These are phyloP conservation scores for Lentinula guzmanii DNA, from an alignment of 768 basidiomycete genomes.

Conservation along the genomic window DNA sequence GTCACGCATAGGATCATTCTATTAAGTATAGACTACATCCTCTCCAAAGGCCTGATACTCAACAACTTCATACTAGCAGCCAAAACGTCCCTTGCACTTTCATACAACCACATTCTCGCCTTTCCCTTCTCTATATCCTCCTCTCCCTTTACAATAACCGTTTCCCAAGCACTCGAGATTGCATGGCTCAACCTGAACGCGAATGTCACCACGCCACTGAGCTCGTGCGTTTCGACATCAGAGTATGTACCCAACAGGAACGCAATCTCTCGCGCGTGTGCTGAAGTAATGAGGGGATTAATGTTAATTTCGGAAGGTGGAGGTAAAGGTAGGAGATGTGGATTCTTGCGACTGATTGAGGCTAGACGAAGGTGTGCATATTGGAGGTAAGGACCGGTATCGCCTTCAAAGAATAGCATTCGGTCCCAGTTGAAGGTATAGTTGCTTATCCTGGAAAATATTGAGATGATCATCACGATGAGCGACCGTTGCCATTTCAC, in stretches of 20 bases:
- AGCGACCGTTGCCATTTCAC: background rate
- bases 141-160: slow-evolving; percentile 29
- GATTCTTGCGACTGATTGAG: slow-evolving; percentile 37
- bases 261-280: slow-evolving; percentile 37
- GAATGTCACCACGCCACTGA: slow-evolving; percentile 35
- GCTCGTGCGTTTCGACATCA: slow-evolving; percentile 32
- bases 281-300: slow-evolving; percentile 33
- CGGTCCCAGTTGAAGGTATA: slow-evolving; percentile 41
- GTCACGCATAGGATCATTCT: too few relatives aligned
- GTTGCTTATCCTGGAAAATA: slow-evolving; percentile 13
- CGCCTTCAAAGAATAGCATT: slow-evolving; percentile 48
- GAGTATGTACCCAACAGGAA: slow-evolving; percentile 38
- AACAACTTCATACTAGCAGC: background rate
- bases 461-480: background rate
- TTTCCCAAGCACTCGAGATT: slow-evolving; percentile 38
- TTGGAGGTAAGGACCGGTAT: slow-evolving; percentile 44
- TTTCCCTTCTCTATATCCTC: slow-evolving; percentile 20
- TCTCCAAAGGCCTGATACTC: background rate
- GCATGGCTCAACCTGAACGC: slow-evolving; percentile 20
- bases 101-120: slow-evolving; percentile 15
- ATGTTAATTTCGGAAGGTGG: slow-evolving; percentile 13
- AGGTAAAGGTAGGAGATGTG: slow-evolving; percentile 16
- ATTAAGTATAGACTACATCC: background rate
- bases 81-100: background rate
- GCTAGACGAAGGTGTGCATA: slow-evolving; percentile 48